Percentiles rank a stretch among this genome's conserved stretches.
These are phyloP conservation scores for Dactylellina haptotyla DNA, from an alignment of 2,329 filamentous ascomycete species.

Conservation along the genomic window DNA sequence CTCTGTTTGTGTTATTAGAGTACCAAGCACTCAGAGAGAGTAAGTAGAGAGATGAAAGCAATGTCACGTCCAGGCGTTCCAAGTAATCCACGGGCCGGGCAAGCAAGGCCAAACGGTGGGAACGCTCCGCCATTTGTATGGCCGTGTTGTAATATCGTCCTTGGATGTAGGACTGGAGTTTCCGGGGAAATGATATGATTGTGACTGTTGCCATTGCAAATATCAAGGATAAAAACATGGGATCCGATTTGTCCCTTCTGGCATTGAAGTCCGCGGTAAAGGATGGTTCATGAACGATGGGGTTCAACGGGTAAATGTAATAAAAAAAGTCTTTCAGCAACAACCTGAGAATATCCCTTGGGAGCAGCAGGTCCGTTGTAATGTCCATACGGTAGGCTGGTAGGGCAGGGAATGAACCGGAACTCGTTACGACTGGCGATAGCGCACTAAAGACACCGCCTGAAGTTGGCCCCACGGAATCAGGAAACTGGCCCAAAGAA, in stretches of 20 bases:
- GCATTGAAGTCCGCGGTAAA: constrained; percentile 44
- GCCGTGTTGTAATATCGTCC: constrained; percentile 53
- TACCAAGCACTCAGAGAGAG: constrained; percentile 51
- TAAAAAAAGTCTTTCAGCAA: constrained; percentile 52
- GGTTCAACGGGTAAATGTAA: constrained; percentile 53
- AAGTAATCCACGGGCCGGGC: constrained; percentile 50
- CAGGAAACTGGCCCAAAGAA: constrained; percentile 40
- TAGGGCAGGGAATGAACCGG: constrained; percentile 42
- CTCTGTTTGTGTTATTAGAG: constrained; percentile 43
- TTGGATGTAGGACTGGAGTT: constrained; percentile 49
- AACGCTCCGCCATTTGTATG: constrained; percentile 49
- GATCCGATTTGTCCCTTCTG: constrained; percentile 41
- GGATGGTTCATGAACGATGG: constrained; percentile 50
- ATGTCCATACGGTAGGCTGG: constrained; percentile 53
- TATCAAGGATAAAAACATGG: constrained; percentile 52
- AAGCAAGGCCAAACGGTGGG: constrained; percentile 43
- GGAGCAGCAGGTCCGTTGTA: constrained; percentile 43
- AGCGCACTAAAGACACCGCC: constrained; percentile 41
- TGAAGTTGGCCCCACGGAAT: constrained; percentile 28
- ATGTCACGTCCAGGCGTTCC: constrained; percentile 43
- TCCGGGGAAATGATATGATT: constrained; percentile 53
- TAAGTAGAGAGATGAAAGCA: constrained; percentile 44
- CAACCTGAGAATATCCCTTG: constrained; percentile 35
- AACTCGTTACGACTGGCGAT: constrained; percentile 48
- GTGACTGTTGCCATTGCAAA: constrained; percentile 52